phyloP scores from a whole-genome alignment of 83 land plant genomes.

The Thuja plicata region DNA sequence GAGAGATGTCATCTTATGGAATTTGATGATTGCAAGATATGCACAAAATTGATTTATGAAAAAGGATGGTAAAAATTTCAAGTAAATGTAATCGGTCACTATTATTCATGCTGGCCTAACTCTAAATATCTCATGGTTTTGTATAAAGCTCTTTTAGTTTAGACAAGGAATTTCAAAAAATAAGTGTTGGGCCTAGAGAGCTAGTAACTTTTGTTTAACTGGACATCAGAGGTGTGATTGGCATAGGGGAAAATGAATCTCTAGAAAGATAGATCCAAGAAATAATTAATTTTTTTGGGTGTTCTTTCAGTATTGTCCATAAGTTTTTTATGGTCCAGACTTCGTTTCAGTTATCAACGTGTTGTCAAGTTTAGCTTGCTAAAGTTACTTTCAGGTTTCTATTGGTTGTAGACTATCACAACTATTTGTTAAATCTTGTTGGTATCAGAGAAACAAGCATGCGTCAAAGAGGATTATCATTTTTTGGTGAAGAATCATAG shows the following conservation, averaged over 20 bases:
- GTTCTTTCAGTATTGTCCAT: neutral
- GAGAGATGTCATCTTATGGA: too few species aligned
- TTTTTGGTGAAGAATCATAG: neutral
- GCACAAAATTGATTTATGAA: too few species aligned
- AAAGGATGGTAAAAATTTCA: too few species aligned
- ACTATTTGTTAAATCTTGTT: neutral
- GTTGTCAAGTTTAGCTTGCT: neutral
- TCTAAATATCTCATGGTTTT: too few species aligned
- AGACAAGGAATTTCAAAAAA: constrained; percentile 7
- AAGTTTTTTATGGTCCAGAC: neutral
- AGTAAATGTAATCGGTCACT: too few species aligned
- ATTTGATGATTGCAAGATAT: too few species aligned
- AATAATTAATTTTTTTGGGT: neutral
- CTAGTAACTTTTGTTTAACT: neutral
- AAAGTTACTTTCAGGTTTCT: neutral
- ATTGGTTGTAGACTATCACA: neutral
- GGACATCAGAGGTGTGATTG: neutral
- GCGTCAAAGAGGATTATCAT: neutral
- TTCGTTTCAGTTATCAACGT: neutral
- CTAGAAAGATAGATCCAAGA: neutral
- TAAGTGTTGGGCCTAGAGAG: neutral
- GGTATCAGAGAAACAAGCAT: neutral
- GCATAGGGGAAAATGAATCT: neutral
- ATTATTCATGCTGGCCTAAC: too few species aligned
- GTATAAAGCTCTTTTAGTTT: constrained; percentile 7